Evolutionary conservation across 192 early-diverging fungal species (phyloP), one percentile per base, ranked within the genome.

Genomic region (Dissophora ornata): DNA sequence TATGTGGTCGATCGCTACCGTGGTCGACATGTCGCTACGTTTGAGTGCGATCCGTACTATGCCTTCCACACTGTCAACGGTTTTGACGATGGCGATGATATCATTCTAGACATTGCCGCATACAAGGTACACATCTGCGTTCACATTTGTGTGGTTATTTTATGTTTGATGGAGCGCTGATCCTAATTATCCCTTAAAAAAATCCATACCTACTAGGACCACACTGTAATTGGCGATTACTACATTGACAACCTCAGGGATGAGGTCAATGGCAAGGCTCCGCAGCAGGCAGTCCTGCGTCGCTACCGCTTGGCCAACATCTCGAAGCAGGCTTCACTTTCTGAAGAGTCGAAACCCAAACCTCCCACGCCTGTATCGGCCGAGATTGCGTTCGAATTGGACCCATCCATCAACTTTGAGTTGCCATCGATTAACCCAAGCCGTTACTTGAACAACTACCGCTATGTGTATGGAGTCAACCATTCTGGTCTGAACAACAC

Each of bases 11-110:
- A 82, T 24, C 69, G 84, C 1, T 19, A 50, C 2, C 36, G 28
- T 36, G 62, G 74, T 13, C 25, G 79, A 26, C 81, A 86, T 54
- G 82, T 89, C 7, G 84, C 84, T 13, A 82, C 83, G 7, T 86
- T 79, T 49, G 66, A 79, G 44, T 55, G 65, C 6, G 81, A 78
- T 8, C 50, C 85, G n/a, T 83, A 64, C 45, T 89, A 83, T 34
- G 59, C 82, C 34, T 86, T 87, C 73, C 87, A 89, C 71, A 70
- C 65, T 16, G 44, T 82, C 56, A 87, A 87, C 61, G 79, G 74
- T 8, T 85, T 60, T 26, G 87, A 89, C 28, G 78, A 80, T 9
- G 80, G 57, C 18, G 84, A 83, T 51, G 85, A 81, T 26, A 54
- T 82, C 34, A 54, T 69, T 12, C 45, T 87, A 29, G 83, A 87